These are phyloP conservation scores for Helicostylum pulchrum DNA, from an alignment of 192 early-diverging fungal species.

Conservation along the genomic window DNA sequence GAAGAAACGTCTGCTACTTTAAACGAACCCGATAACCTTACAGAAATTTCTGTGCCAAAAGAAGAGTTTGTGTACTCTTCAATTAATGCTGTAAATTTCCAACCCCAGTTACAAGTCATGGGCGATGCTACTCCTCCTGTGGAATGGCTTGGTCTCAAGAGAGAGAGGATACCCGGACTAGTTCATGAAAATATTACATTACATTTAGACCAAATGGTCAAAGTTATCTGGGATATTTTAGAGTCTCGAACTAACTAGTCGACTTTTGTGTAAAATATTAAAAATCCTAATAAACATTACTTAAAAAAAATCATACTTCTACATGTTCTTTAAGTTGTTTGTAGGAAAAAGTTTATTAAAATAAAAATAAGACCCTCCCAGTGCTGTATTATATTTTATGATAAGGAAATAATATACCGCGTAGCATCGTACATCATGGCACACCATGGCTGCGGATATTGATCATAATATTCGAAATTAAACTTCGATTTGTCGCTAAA, in stretches of 20 bases:
- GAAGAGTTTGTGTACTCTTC: slow-evolving; percentile 13
- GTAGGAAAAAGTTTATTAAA: too few species aligned
- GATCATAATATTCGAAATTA: too few species aligned
- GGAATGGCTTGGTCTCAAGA: slow-evolving; percentile 49
- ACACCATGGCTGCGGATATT: too few species aligned
- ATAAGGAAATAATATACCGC: too few species aligned
- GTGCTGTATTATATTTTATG: too few species aligned
- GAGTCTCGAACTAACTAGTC: not conserved
- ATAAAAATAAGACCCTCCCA: too few species aligned
- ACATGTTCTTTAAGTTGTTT: too few species aligned
- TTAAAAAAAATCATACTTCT: too few species aligned
- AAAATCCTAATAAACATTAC: too few species aligned
- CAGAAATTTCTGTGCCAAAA: not conserved
- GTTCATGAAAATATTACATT: slow-evolving; percentile 44
- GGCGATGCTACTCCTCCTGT: slow-evolving; percentile 52
- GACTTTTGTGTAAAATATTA: too few species aligned
- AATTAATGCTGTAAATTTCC: slow-evolving; percentile 33
- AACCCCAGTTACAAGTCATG: slow-evolving; percentile 45
- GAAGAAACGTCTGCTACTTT: not conserved
- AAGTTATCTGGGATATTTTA: slow-evolving; percentile 14
- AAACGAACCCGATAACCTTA: not conserved
- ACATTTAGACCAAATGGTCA: slow-evolving; percentile 39
- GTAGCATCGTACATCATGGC: too few species aligned
- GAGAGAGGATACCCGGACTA: slow-evolving; percentile 42
- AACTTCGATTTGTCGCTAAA: too few species aligned